phyloP scores from a whole-genome alignment of 2,329 filamentous ascomycete genomes.

The Penicillium sp. region DNA sequence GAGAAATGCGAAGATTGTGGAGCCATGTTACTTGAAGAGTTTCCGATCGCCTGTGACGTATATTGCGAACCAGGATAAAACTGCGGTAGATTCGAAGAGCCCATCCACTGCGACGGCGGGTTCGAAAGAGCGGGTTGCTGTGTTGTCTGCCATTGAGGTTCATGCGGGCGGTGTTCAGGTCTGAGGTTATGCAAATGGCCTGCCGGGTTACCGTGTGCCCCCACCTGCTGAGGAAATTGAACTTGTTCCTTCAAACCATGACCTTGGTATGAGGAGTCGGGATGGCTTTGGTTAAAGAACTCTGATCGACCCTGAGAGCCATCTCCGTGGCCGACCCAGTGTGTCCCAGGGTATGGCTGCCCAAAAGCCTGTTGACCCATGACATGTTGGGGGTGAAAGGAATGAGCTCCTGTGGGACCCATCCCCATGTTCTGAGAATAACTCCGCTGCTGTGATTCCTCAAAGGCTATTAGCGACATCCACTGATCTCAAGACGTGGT shows the following conservation, averaged over 20 bases:
- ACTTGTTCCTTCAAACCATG: neutral
- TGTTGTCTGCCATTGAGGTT: conserved; percentile 18
- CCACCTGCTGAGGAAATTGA: neutral
- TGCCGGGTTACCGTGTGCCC: neutral
- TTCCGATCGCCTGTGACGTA: conserved; percentile 1
- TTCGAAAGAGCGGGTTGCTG: neutral
- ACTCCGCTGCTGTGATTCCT: neutral
- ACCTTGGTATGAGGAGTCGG: neutral
- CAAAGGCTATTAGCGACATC: neutral
- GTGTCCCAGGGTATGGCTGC: neutral
- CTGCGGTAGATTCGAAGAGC: conserved; percentile 2
- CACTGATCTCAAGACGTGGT: neutral
- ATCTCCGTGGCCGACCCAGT: neutral
- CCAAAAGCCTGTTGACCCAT: neutral
- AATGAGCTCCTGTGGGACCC: neutral
- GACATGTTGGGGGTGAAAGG: neutral
- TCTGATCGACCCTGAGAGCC: neutral
- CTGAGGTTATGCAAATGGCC: neutral
- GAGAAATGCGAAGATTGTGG: conserved; percentile 2
- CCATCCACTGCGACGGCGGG: conserved; percentile 1
- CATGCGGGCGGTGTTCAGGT: neutral
- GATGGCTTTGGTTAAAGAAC: neutral
- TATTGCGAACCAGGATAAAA: conserved; percentile 7
- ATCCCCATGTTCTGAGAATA: neutral
- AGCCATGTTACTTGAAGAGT: conserved; percentile 1